phyloP scores from a whole-genome alignment of 805 yeast genomes.

The Wickerhamiella alocasiicola region DNA sequence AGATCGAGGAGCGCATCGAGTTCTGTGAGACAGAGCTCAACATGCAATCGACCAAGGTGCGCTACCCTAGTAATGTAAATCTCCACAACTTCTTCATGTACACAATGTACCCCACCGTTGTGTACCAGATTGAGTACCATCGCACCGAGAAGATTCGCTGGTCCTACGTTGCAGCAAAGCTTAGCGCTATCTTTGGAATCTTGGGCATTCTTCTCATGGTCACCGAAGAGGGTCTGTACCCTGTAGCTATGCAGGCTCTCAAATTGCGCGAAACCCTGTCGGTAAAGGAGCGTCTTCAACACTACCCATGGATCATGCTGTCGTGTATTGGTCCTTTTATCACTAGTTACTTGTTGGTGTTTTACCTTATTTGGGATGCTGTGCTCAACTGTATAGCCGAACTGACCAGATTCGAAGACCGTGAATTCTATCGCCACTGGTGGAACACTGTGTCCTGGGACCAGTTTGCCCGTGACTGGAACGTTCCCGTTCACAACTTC shows the following conservation, averaged over 20 bases:
- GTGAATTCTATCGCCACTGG: slow-evolving; percentile 93
- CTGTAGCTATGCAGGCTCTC: slow-evolving; percentile 51
- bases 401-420: slow-evolving; percentile 71
- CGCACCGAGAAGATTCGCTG: slow-evolving; percentile 58
- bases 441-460: slow-evolving; percentile 95
- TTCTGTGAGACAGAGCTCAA: slow-evolving; percentile 65
- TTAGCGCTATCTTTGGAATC: slow-evolving; percentile 76
- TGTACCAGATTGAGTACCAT: slow-evolving; percentile 64
- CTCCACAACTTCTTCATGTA: slow-evolving; percentile 55
- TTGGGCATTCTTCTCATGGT: slow-evolving; percentile 69
- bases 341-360: slow-evolving; percentile 59
- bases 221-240: slow-evolving; percentile 66
- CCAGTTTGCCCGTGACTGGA: slow-evolving; percentile 89
- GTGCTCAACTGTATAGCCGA: slow-evolving; percentile 86
- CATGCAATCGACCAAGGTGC: slow-evolving; percentile 35
- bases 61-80: slow-evolving; percentile 66
- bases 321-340: slow-evolving; percentile 76
- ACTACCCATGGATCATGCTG: slow-evolving; percentile 40
- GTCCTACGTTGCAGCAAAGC: slow-evolving; percentile 53
- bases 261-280: slow-evolving; percentile 39
- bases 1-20: slow-evolving; percentile 38
- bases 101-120: slow-evolving; percentile 77
- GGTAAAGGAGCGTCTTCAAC: slow-evolving; percentile 30
- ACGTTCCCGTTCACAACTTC: slow-evolving; percentile 82
- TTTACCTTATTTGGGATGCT: slow-evolving; percentile 91